Evolutionary conservation across 306 rosid genomes (phyloP).

Genomic region (Cercis canadensis): DNA sequence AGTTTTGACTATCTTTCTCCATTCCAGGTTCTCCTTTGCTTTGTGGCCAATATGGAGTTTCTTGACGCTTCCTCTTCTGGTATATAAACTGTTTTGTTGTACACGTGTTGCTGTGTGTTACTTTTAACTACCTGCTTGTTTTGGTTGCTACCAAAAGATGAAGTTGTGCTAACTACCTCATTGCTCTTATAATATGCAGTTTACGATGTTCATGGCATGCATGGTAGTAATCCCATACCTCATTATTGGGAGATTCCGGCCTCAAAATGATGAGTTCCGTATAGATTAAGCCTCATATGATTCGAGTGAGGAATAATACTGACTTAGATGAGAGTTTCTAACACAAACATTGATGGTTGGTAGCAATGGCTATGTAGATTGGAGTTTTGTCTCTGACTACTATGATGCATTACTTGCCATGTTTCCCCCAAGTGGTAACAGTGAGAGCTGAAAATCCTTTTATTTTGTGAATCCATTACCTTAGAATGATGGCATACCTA

Average conservation of each 20-base stretch:
- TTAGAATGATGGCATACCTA: conserved; percentile 33
- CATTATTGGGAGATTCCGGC: conserved; percentile 70
- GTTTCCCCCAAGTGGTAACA: conserved; percentile 36
- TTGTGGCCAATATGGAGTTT: conserved; percentile 97
- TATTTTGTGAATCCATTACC: conserved; percentile 23
- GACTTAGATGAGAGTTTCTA: conserved; percentile 63
- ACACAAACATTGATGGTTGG: conserved; percentile 43
- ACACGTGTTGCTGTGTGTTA: conserved; percentile 1
- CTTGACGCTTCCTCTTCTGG: conserved; percentile 96
- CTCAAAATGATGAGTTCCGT: conserved; percentile 74
- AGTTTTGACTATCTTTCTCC: not conserved
- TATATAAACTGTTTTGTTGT: conserved; percentile 44
- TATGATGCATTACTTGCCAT: conserved; percentile 46
- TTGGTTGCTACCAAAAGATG: conserved; percentile 15
- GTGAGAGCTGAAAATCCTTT: conserved; percentile 49
- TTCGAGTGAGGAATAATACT: conserved; percentile 58
- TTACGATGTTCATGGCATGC: conserved; percentile 94
- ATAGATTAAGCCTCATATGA: conserved; percentile 66
- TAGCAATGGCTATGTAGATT: conserved; percentile 45
- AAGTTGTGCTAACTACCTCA: conserved; percentile 37
- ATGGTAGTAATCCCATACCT: conserved; percentile 88
- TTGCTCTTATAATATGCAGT: conserved; percentile 66
- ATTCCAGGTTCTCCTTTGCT: conserved; percentile 79
- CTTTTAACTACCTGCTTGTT: conserved; percentile 19
- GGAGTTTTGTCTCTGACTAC: conserved; percentile 50